Base-by-base conservation (phyloP, 2,329 filamentous ascomycete species). In the Septoria petroselini region DNA sequence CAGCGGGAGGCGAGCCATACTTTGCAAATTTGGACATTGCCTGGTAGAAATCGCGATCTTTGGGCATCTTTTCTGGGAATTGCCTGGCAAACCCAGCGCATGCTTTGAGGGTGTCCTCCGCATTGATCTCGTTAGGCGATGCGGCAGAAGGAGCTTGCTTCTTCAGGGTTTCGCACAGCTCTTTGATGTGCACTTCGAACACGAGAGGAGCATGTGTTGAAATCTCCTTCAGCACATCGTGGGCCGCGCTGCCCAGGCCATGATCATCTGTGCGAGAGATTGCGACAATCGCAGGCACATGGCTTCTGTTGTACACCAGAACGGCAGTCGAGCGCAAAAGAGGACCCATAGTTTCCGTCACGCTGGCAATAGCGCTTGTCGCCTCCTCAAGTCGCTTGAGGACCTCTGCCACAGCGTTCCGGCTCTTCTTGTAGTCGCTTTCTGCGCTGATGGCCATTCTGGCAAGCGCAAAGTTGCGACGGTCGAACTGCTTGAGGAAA, bases 21-120 rank as follows among this genome's bases (percentile, higher is more conserved):
- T 91, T 77, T 1, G 91, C 88, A 68, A 93, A 97, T 60, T 81
- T 85, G 53, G 85, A 82, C 67, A 98, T 78, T 1, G 89, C 85
- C 62, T 93, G 83, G 25, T 83, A 76, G 61, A 97, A 91, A 58
- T 86, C 87, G 48, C 85, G 82, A 54, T 95, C 87, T 52, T 82
- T 80, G 1, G 88, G 87, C 45, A 98, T 81, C 53, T 97, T 91
- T 8, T 83, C 78, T 0, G 91, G 84, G 59, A 94, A 91, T 61
- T 85, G 90, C 63, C 85, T 85, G 1, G 91, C 88, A 67, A 95
- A 98, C 1, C 87, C 89, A 7, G 91, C 87, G 66, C 93, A 96
- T 2, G 94, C 91, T 67, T 95, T 96, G 51, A 98, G 76, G 1
- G 91, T 91, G 62, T 96, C 88, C 9, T 93, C 88, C n/a, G 88